A percentile compares a stretch with the other conserved stretches of the same genome.
Conservation (phyloP, 2,329 filamentous ascomycete species). For the Colletotrichum plurivorum region DNA sequence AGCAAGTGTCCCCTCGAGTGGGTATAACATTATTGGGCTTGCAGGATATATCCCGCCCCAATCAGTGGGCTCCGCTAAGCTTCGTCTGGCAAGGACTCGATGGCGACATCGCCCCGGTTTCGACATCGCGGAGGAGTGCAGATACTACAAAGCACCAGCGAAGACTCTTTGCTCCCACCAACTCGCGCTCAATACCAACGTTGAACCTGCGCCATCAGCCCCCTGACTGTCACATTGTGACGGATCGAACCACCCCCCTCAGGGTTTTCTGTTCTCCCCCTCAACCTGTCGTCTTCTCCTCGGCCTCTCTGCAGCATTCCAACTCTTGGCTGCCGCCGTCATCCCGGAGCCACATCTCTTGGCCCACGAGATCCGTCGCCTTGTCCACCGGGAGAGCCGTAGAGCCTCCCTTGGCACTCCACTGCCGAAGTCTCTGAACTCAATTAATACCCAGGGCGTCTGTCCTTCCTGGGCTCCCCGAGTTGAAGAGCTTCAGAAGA, state of each 20-base stretch:
- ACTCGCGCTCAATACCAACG: slow-evolving; percentile 6
- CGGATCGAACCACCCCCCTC: slow-evolving; percentile 27
- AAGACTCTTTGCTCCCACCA: slow-evolving; percentile 25
- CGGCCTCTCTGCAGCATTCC: slow-evolving; percentile 31
- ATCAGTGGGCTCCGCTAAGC: slow-evolving; percentile 37
- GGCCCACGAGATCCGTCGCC: slow-evolving; percentile 37
- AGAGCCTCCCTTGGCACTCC: slow-evolving; percentile 40
- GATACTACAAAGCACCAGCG: slow-evolving; percentile 29
- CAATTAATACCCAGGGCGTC: slow-evolving; percentile 33
- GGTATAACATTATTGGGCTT: slow-evolving; percentile 31
- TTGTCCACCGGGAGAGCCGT: slow-evolving; percentile 29
- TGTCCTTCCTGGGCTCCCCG: slow-evolving; percentile 1
- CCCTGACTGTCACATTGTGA: background rate
- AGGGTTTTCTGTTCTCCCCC: slow-evolving; percentile 18
- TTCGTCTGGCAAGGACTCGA: slow-evolving; percentile 43
- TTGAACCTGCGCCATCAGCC: slow-evolving; percentile 23
- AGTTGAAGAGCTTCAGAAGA: slow-evolving; percentile 14
- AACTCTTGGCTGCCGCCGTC: slow-evolving; percentile 36
- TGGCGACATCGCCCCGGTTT: slow-evolving; percentile 47
- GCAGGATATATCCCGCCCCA: slow-evolving; percentile 25
- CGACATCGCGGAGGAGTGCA: slow-evolving; percentile 35
- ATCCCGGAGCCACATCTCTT: slow-evolving; percentile 41
- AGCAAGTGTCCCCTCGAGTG: slow-evolving; percentile 15
- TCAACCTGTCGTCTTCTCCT: slow-evolving; percentile 28
- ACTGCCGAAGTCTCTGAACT: slow-evolving; percentile 35